Base-by-base conservation (phyloP, 148 eudicot genomes). In the Silene conica region DNA sequence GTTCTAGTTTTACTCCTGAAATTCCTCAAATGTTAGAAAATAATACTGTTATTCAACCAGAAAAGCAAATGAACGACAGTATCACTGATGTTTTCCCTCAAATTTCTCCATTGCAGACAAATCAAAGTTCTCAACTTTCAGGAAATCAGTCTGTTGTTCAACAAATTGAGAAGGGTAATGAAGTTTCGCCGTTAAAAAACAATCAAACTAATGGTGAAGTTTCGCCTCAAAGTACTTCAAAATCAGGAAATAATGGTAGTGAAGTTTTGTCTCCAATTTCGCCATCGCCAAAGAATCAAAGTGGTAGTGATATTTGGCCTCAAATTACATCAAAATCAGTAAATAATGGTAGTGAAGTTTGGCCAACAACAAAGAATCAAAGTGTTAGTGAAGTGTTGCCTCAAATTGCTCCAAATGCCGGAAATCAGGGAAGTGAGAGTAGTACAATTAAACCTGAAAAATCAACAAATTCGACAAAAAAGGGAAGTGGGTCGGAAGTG, bases 401-500 rank as follows among this genome's bases (percentile, higher is more conserved):
- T 50, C 55, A 13, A 50, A 38, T 38, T 38, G 43, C 43, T 38
- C 8, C 43, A 38, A 38, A 6, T 0, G 0, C 43, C 6, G 43
- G 0, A 38, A 38, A 38, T 9, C 43, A 38, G 43, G 43, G 43
- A 6, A 38, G 43, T 38, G 43, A 38, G 8, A 38, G 7, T 8
- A 21, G n/a, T 59, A 41, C 74, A 57, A 18, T 6, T n/a, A 18
- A 8, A 50, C 19, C 14, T 8, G 38, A 41, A 82, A 59, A 54
- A 59, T 66, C 73, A n/a, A 8, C 73, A 5, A 23, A 71, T 62
- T 76, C 23, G 54, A 64, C 56, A 4, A 73, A 60, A 18, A 72
- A 67, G 6, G 60, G 13, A 61, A 65, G 66, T 71, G 76, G 64
- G 73, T 52, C 46, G 28, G 82, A 48, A 31, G 81, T 64, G 54